These are phyloP conservation scores for Iris pallida DNA, from an alignment of 116 monocot species.

Conservation along the genomic window DNA sequence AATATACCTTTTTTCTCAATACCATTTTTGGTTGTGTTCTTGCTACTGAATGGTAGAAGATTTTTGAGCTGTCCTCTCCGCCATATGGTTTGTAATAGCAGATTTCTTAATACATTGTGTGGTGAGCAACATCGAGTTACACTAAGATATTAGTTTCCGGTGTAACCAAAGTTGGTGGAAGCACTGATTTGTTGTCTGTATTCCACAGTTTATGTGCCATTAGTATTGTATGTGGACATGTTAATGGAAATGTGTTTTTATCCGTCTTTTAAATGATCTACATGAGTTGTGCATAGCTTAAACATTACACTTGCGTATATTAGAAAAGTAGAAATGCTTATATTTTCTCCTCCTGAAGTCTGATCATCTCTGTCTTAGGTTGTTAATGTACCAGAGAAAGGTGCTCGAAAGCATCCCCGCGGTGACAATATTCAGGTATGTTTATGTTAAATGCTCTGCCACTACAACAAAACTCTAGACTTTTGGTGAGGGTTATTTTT, in stretches of 20 bases:
- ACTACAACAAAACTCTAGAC: too few relatives aligned
- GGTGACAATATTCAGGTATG: slow-evolving; percentile 30
- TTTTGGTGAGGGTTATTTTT: too few relatives aligned
- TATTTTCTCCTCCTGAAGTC: not conserved
- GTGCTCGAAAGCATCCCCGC: slow-evolving; percentile 31
- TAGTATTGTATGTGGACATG: not conserved
- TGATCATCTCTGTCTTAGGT: slow-evolving; percentile 12
- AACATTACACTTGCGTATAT: not conserved
- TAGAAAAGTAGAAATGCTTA: not conserved
- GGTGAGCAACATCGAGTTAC: not conserved
- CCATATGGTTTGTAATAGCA: too few relatives aligned
- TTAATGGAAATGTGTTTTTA: not conserved
- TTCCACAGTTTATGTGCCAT: not conserved
- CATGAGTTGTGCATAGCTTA: not conserved
- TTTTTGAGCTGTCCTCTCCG: too few relatives aligned
- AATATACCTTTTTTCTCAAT: too few relatives aligned
- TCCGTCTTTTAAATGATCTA: not conserved
- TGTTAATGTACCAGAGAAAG: slow-evolving; percentile 38
- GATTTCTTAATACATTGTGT: too few relatives aligned
- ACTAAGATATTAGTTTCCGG: not conserved
- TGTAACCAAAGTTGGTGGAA: not conserved
- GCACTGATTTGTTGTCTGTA: not conserved
- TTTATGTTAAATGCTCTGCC: not conserved
- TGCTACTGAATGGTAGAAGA: too few relatives aligned
- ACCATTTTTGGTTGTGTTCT: too few relatives aligned